Conservation (phyloP, 345 rosid species). For the Excoecaria cochinchinensis region DNA sequence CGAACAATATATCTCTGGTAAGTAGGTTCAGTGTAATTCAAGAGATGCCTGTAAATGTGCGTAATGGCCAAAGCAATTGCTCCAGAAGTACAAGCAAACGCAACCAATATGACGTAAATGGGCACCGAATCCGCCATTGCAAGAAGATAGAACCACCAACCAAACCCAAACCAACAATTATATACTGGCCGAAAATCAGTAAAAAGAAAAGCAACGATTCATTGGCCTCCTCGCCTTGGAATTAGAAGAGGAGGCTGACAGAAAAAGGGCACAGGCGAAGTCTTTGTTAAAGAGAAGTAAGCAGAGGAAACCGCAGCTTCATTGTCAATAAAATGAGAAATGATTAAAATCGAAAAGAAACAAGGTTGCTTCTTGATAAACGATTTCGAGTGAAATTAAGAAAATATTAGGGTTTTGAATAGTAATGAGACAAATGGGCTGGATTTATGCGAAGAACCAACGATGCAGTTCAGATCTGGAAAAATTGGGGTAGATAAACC, state of each 20-base stretch:
- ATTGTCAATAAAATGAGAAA: not conserved
- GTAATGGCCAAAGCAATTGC: conserved; percentile 69
- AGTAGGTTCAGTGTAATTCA: conserved; percentile 90
- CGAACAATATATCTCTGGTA: conserved; percentile 95
- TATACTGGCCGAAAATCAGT: not conserved
- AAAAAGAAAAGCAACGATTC: not conserved
- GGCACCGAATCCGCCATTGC: conserved; percentile 61
- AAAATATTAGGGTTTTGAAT: not conserved
- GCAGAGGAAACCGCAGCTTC: conserved; percentile 28
- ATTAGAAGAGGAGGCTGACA: not conserved
- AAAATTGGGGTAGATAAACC: not conserved
- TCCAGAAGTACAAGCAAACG: conserved; percentile 66
- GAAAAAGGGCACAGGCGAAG: not conserved
- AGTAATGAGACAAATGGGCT: not conserved
- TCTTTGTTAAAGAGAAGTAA: conserved; percentile 2
- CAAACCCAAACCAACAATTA: not conserved
- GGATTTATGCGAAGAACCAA: no score
- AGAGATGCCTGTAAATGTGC: conserved; percentile 82
- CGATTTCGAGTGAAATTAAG: not conserved
- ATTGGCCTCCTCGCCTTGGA: conserved; percentile 11
- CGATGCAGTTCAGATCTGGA: not conserved
- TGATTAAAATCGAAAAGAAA: not conserved
- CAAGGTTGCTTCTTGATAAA: not conserved
- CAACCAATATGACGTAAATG: conserved; percentile 47
- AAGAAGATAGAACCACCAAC: conserved; percentile 9